Conservation (phyloP, 2,329 filamentous ascomycete species). For the Akanthomyces lecanii region DNA sequence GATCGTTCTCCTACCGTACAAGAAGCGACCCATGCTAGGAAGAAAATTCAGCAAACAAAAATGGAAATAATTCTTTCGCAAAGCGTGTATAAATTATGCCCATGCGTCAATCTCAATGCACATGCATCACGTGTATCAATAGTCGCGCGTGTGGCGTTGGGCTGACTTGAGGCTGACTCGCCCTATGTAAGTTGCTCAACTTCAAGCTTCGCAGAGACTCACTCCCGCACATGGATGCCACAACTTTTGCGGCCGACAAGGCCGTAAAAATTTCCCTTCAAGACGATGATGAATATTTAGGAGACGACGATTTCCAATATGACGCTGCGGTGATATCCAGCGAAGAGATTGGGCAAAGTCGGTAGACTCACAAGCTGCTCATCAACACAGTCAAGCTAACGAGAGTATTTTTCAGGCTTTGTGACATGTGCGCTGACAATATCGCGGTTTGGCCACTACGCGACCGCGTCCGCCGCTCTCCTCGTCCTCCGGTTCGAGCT, state of each 20-base stretch:
- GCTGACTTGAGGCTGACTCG: constrained; percentile 1
- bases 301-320: constrained; percentile 4
- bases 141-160: neutral
- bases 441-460: constrained; percentile 4
- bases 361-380: neutral
- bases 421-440: neutral
- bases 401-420: neutral
- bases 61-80: neutral
- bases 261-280: neutral
- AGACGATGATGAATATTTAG: neutral
- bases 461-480: constrained; percentile 4
- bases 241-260: neutral
- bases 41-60: no score
- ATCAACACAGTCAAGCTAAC: neutral
- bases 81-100: neutral
- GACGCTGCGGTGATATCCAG: constrained; percentile 12
- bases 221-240: neutral
- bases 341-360: constrained; percentile 11
- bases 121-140: constrained; percentile 7
- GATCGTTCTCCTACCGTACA: no score
- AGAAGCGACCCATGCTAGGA: no score
- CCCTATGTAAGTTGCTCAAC: neutral
- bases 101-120: neutral
- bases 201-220: neutral
- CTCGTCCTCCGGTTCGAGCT: constrained; percentile 8